Percentiles rank a stretch among this genome's conserved stretches.
Conservation (phyloP, 2,329 filamentous ascomycete genomes). For the Cladophialophora immunda region DNA sequence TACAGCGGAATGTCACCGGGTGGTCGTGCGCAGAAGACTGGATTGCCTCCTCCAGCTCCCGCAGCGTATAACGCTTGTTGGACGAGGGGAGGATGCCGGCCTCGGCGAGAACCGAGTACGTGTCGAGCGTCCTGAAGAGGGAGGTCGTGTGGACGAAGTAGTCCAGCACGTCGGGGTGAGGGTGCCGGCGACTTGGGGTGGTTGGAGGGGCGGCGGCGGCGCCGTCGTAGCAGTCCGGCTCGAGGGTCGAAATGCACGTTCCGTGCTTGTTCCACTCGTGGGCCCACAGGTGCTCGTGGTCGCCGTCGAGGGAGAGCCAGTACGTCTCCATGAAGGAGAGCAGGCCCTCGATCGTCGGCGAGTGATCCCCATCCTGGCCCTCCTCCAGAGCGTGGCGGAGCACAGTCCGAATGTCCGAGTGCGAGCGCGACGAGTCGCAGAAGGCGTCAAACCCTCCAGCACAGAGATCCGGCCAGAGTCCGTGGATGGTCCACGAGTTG, state of each 20-base stretch:
- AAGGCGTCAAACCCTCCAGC: constrained; percentile 73
- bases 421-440: constrained; percentile 69
- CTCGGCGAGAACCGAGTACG: constrained; percentile 68
- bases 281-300: constrained; percentile 73
- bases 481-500: constrained; percentile 79
- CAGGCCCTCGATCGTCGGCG: constrained; percentile 52
- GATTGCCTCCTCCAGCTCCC: constrained; percentile 68
- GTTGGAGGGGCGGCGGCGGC: constrained; percentile 66
- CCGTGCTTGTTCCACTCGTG: constrained; percentile 81
- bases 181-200: neutral
- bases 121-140: constrained; percentile 72
- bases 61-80: constrained; percentile 65
- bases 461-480: constrained; percentile 74
- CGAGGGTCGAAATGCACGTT: constrained; percentile 70
- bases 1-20: constrained; percentile 68
- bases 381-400: constrained; percentile 19
- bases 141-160: constrained; percentile 73
- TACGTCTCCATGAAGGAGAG: constrained; percentile 73
- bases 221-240: constrained; percentile 74
- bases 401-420: constrained; percentile 69
- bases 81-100: constrained; percentile 67
- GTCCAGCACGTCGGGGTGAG: constrained; percentile 67
- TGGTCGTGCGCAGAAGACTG: constrained; percentile 62
- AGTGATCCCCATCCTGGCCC: neutral
- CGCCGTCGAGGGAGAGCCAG: constrained; percentile 74